Conservation (phyloP, 257 asterid species). For the Petunia secreta region DNA sequence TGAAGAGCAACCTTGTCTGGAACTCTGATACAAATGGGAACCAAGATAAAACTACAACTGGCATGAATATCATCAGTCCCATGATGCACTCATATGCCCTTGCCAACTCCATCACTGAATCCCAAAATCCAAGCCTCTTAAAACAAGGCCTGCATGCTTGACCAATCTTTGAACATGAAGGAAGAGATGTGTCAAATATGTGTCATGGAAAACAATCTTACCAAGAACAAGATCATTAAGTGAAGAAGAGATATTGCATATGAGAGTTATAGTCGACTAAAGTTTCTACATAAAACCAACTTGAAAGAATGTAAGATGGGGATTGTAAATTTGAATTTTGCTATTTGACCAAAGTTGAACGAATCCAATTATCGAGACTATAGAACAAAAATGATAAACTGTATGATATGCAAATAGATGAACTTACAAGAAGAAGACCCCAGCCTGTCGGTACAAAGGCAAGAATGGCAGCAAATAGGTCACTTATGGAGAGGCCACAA, state of each 20-base stretch:
- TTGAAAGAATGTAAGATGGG: neutral
- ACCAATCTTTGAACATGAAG: constrained; percentile 53
- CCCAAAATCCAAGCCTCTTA: constrained; percentile 78
- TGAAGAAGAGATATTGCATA: neutral
- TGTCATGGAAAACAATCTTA: no score
- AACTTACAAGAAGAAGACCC: constrained; percentile 86
- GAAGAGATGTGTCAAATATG: neutral
- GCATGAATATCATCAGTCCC: constrained; percentile 85
- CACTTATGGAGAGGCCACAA: constrained; percentile 64
- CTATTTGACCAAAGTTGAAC: neutral
- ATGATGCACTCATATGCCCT: constrained; percentile 84
- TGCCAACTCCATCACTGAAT: constrained; percentile 83
- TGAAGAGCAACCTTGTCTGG: constrained; percentile 89
- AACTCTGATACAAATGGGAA: constrained; percentile 92
- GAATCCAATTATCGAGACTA: neutral
- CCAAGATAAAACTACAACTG: constrained; percentile 84
- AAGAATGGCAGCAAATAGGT: constrained; percentile 80
- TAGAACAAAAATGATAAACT: neutral
- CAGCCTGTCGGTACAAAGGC: constrained; percentile 99
- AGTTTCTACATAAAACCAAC: neutral
- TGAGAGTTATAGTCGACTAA: neutral
- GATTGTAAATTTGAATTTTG: neutral
- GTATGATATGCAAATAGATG: neutral
- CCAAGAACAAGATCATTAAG: neutral
- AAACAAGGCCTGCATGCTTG: constrained; percentile 80